Base-by-base conservation (phyloP, 148 eudicot species). In the Camellia japonica region DNA sequence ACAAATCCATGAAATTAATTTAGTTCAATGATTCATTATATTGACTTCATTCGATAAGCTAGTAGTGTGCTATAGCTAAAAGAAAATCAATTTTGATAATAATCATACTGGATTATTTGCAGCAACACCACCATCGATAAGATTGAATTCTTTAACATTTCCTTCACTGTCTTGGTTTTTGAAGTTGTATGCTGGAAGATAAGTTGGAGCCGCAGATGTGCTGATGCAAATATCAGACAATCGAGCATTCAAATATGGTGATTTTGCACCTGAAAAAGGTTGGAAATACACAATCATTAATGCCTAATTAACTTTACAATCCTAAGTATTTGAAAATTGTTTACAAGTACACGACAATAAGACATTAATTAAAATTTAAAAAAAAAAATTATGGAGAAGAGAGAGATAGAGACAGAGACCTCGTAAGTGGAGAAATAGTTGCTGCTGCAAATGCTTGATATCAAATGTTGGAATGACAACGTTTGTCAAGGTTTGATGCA, bases 141-240 rank as follows among this genome's bases (percentile, higher is more conserved):
- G 75, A 55, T 84, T 66, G 16, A 63, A 80, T 42, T 77, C 74
- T 16, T 56, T 56, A 20, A 41, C 54, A 55, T 71, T 77, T 43
- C 83, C 86, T 0, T 68, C 0, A 0, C 15, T 3, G 38, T 72
- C 79, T 9, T 52, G 19, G 19, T 14, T 73, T 38, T 77, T 42
- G 59, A 84, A 84, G 16, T 47, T 59, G 67, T 84, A 42, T 0
- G 83, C 66, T 3, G 86, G 86, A 41, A 84, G 81, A 66, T 71
- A 78, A 23, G 86, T 84, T 30, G 86, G 86, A 8, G 86, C 86
- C 18, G 86, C 86, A 6, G 86, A 84, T 38, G 86, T 84, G 0
- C 63, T 43, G 0, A 84, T 80, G 79, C 86, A 80, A 20, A 84
- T 73, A 70, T 84, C 86, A 0, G 83, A 72, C 7, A 84, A 51